Conservation (phyloP, 2,329 filamentous ascomycete species). For the Purpureocillium takamizusanense region DNA sequence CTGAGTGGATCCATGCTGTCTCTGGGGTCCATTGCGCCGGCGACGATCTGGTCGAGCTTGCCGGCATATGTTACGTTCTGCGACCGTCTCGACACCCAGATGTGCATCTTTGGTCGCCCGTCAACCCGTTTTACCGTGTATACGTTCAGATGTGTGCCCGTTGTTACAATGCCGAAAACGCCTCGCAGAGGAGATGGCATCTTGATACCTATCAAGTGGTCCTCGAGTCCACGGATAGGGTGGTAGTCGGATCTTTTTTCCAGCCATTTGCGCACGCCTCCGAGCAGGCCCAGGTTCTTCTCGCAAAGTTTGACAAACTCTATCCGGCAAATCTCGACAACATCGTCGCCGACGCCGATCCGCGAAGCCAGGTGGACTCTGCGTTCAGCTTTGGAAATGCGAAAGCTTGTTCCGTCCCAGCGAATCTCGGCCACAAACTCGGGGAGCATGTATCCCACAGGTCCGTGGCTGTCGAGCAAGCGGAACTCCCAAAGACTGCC, state of each 20-base stretch:
- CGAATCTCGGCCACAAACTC: conserved; percentile 10
- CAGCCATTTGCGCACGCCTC: conserved; percentile 18
- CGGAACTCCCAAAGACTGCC: conserved; percentile 13
- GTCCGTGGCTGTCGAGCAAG: conserved; percentile 10
- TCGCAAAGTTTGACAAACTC: conserved; percentile 15
- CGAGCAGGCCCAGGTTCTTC: conserved; percentile 15
- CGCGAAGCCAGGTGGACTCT: conserved; percentile 13
- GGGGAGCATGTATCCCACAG: conserved; percentile 16
- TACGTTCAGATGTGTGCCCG: conserved; percentile 27
- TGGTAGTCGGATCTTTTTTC: conserved; percentile 12
- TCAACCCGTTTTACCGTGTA: conserved; percentile 17
- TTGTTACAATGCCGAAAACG: conserved; percentile 24
- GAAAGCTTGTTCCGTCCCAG: conserved; percentile 13
- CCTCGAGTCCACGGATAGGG: conserved; percentile 16
- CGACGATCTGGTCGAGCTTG: conserved; percentile 27
- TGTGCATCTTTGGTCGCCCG: conserved; percentile 12
- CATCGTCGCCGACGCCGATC: conserved; percentile 5
- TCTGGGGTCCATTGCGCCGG: conserved; percentile 21
- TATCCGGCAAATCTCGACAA: conserved; percentile 8
- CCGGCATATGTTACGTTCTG: conserved; percentile 20
- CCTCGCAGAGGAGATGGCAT: conserved; percentile 23
- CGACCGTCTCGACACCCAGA: conserved; percentile 25
- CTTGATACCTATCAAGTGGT: conserved; percentile 11
- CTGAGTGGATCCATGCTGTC: conserved; percentile 16
- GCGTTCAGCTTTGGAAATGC: conserved; percentile 5